Conservation (phyloP, 495 filamentous ascomycete genomes). For the Aspergillus ellipticus region DNA sequence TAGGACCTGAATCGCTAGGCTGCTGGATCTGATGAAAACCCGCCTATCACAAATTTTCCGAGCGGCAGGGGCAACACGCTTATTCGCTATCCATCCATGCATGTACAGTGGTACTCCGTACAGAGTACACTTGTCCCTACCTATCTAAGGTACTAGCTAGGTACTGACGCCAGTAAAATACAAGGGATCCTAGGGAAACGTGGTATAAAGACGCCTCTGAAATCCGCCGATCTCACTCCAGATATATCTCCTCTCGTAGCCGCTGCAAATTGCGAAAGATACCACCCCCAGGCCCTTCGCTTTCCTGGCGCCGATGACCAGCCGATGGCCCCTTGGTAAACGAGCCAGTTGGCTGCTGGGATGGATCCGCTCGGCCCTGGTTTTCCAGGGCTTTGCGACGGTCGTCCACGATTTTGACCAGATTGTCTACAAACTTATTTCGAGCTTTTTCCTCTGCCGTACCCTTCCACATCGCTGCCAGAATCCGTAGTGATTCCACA, state of each 20-base stretch:
- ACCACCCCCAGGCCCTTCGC: constrained; percentile 60
- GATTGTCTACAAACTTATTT: constrained; percentile 70
- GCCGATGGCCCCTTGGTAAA: constrained; percentile 8
- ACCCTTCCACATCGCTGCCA: constrained; percentile 82
- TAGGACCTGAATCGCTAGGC: not conserved
- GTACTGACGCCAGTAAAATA: not conserved
- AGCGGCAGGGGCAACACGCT: not conserved
- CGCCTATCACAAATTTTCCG: constrained; percentile 4
- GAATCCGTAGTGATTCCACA: constrained; percentile 66
- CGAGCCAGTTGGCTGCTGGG: constrained; percentile 21
- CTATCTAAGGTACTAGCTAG: no score
- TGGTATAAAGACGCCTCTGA: constrained; percentile 2
- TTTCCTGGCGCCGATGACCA: constrained; percentile 35
- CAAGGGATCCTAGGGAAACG: not conserved
- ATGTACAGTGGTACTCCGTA: not conserved
- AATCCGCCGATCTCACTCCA: constrained; percentile 29
- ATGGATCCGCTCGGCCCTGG: constrained; percentile 42
- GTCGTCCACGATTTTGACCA: constrained; percentile 59
- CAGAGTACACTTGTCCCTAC: no score
- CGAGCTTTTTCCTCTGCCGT: constrained; percentile 90
- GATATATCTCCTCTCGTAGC: constrained; percentile 69
- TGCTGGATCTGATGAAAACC: not conserved
- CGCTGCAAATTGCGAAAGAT: constrained; percentile 78
- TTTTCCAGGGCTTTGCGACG: constrained; percentile 54
- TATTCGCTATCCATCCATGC: not conserved